Evolutionary conservation across 2,329 filamentous ascomycete genomes (phyloP).

Genomic region (Trichoderma koningiopsis): DNA sequence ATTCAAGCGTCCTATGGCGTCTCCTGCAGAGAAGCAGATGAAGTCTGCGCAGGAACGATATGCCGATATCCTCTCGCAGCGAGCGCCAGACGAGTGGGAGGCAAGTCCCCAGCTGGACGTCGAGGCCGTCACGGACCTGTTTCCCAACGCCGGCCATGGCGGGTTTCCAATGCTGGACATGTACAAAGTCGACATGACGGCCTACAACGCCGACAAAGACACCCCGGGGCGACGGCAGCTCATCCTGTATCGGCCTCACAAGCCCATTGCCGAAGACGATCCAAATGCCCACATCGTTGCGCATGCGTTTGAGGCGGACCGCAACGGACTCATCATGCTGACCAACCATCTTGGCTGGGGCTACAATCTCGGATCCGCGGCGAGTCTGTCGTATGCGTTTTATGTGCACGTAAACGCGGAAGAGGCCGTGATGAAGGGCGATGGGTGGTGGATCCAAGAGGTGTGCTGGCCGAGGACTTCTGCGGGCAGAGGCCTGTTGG

Average conservation of each 20-base stretch:
- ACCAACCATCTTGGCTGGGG: conserved; percentile 53
- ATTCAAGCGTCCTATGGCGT: conserved; percentile 49
- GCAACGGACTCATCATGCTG: conserved; percentile 57
- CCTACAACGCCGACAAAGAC: conserved; percentile 46
- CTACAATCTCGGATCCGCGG: conserved; percentile 44
- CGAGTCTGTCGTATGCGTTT: conserved; percentile 54
- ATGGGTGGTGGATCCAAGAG: conserved; percentile 59
- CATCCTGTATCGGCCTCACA: conserved; percentile 51
- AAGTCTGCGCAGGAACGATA: conserved; percentile 48
- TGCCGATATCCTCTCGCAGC: conserved; percentile 42
- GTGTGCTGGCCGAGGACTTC: conserved; percentile 50
- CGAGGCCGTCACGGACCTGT: conserved; percentile 40
- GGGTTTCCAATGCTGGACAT: conserved; percentile 55
- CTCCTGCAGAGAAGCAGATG: conserved; percentile 44
- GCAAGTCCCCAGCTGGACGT: conserved; percentile 51
- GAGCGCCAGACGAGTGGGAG: conserved; percentile 47
- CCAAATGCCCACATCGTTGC: conserved; percentile 50
- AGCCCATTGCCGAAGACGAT: conserved; percentile 45
- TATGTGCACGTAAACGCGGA: conserved; percentile 54
- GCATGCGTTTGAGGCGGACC: conserved; percentile 55
- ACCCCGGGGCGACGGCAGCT: conserved; percentile 52
- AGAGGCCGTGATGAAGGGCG: conserved; percentile 50
- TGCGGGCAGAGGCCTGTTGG: conserved; percentile 50
- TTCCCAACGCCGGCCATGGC: conserved; percentile 44
- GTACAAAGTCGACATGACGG: conserved; percentile 56